phyloP scores from a whole-genome alignment of 306 rosid species.

The Quercus parvula region DNA sequence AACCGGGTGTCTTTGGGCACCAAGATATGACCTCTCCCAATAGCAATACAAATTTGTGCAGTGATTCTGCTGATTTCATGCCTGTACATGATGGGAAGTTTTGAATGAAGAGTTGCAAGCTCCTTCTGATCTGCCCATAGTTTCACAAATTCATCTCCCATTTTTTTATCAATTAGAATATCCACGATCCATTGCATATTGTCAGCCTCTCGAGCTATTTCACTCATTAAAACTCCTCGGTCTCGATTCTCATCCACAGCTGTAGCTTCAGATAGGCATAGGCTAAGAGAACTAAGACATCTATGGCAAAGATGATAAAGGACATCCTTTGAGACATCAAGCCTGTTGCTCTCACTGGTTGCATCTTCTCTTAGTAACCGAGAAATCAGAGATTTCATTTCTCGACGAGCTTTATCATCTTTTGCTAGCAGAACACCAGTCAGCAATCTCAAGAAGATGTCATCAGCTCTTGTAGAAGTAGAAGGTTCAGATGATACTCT shows the following conservation, averaged over 20 bases:
- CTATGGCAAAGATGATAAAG: constrained; percentile 71
- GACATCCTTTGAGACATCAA: constrained; percentile 71
- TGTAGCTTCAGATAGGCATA: constrained; percentile 68
- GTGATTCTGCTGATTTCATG: constrained; percentile 84
- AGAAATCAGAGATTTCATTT: constrained; percentile 68
- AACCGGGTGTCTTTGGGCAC: constrained; percentile 71
- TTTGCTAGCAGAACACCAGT: constrained; percentile 79
- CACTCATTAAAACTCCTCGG: constrained; percentile 60
- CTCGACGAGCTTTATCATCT: constrained; percentile 82
- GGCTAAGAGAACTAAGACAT: constrained; percentile 61
- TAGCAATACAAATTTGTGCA: constrained; percentile 74
- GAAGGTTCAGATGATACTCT: constrained; percentile 69
- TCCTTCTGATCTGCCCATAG: constrained; percentile 93
- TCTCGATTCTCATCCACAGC: constrained; percentile 34
- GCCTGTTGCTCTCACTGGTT: constrained; percentile 33
- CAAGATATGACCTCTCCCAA: constrained; percentile 72
- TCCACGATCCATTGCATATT: constrained; percentile 89
- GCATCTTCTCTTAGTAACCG: constrained; percentile 66
- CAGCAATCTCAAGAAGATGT: constrained; percentile 46
- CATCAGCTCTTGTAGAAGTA: constrained; percentile 48
- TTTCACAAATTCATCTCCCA: constrained; percentile 79
- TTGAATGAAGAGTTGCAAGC: constrained; percentile 72
- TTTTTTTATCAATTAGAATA: constrained; percentile 55
- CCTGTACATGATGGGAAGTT: constrained; percentile 62
- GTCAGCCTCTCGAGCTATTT: constrained; percentile 84